Conservation (phyloP, 2,329 filamentous ascomycete genomes). For the Claviceps quebecensis region DNA sequence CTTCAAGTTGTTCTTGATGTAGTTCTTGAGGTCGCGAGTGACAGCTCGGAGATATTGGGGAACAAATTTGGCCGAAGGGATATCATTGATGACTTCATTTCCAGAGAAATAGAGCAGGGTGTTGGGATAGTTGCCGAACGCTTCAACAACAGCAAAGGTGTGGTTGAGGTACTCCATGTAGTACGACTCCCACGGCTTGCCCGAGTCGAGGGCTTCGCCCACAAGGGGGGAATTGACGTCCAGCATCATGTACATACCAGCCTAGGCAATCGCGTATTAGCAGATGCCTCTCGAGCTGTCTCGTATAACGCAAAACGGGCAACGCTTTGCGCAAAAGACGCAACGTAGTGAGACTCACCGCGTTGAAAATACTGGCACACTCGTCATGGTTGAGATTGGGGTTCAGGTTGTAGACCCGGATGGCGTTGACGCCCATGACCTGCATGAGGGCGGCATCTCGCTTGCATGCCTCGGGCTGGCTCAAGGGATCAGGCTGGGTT, state of each 20-base stretch:
- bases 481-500: constrained; percentile 43
- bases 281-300: not conserved
- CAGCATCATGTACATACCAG: constrained; percentile 55
- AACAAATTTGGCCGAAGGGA: constrained; percentile 41
- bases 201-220: constrained; percentile 42
- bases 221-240: constrained; percentile 53
- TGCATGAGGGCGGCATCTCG: constrained; percentile 55
- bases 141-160: constrained; percentile 52
- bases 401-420: constrained; percentile 57
- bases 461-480: constrained; percentile 41
- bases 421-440: constrained; percentile 49
- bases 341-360: constrained; percentile 19
- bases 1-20: constrained; percentile 56
- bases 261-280: constrained; percentile 17
- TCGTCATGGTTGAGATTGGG: constrained; percentile 52
- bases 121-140: constrained; percentile 53
- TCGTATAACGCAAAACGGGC: too few relatives aligned
- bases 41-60: constrained; percentile 64
- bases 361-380: constrained; percentile 55
- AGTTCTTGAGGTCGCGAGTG: constrained; percentile 68
- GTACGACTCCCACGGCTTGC: constrained; percentile 45
- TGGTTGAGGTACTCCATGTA: constrained; percentile 47
- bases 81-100: constrained; percentile 64
- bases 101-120: constrained; percentile 62
- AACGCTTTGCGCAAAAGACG: not conserved